Conservation (phyloP, 225 moss, liverwort and hornwort species). For the Bryum argenteum region DNA sequence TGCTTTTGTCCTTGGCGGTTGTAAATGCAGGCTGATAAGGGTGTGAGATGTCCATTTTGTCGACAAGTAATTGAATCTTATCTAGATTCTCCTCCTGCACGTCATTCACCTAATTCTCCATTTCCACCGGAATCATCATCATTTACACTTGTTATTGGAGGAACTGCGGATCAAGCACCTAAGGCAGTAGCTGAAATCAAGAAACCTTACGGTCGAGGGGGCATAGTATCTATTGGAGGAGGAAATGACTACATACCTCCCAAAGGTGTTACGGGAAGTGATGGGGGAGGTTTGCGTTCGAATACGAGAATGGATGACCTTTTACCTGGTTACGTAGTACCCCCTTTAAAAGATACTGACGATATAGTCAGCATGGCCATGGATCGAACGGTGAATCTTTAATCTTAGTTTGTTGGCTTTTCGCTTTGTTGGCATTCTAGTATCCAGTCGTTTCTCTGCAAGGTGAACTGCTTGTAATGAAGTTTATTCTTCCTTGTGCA, state of each 20-base stretch:
- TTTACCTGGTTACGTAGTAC: constrained; percentile 56
- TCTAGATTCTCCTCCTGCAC: constrained; percentile 52
- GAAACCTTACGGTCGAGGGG: constrained; percentile 51
- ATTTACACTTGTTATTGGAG: constrained; percentile 48
- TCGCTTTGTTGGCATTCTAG: constrained; percentile 2
- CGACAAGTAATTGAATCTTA: constrained; percentile 59
- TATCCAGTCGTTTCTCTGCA: constrained; percentile 1
- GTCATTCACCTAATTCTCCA: constrained; percentile 40
- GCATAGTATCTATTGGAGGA: constrained; percentile 58
- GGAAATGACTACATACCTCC: constrained; percentile 58
- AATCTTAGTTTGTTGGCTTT: constrained; percentile 16
- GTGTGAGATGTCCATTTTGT: constrained; percentile 59
- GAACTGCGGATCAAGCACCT: constrained; percentile 40
- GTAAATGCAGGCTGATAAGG: constrained; percentile 56
- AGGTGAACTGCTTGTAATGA: constrained; percentile 24
- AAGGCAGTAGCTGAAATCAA: constrained; percentile 45
- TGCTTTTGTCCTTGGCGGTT: constrained; percentile 28
- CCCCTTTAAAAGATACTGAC: constrained; percentile 59
- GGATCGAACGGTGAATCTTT: constrained; percentile 51
- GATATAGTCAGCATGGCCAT: constrained; percentile 64
- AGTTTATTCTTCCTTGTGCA: constrained; percentile 31
- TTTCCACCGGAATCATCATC: constrained; percentile 54
- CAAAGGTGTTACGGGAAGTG: constrained; percentile 58
- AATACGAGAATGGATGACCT: constrained; percentile 58
- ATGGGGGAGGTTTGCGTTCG: constrained; percentile 57